phyloP scores from a whole-genome alignment of 495 filamentous ascomycete species.

The Cercophora scortea region DNA sequence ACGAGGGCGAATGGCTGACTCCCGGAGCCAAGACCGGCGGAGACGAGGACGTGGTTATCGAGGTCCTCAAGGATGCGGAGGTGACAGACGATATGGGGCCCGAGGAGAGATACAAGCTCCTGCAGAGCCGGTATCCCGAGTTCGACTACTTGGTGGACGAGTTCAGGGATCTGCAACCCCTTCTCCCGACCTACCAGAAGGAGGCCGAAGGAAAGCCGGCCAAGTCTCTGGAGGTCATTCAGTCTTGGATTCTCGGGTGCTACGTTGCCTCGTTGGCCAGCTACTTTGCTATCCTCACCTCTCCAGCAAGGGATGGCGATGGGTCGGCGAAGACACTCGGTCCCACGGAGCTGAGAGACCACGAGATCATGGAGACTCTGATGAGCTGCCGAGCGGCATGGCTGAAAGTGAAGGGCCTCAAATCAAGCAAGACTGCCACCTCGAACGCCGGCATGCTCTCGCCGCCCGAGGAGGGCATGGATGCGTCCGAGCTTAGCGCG shows the following conservation, averaged over 20 bases:
- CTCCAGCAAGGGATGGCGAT: conserved; percentile 50
- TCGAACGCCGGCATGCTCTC: conserved; percentile 22
- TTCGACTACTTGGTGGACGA: conserved; percentile 80
- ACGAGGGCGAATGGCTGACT: conserved; percentile 74
- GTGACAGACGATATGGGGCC: conserved; percentile 70
- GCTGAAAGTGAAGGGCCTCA: conserved; percentile 61
- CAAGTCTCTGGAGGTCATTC: conserved; percentile 52
- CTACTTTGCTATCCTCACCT: conserved; percentile 89
- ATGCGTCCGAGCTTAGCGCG: conserved; percentile 16
- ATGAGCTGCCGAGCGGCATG: conserved; percentile 75
- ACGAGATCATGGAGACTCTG: conserved; percentile 79
- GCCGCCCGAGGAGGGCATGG: conserved; percentile 25
- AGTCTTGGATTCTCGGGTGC: conserved; percentile 66
- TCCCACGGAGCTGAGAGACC: conserved; percentile 70
- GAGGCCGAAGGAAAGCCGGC: conserved; percentile 47
- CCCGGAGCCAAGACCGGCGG: conserved; percentile 35
- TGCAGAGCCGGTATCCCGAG: conserved; percentile 80
- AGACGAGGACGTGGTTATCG: conserved; percentile 57
- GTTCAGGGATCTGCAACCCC: conserved; percentile 60
- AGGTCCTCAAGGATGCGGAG: conserved; percentile 73
- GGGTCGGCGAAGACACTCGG: conserved; percentile 46
- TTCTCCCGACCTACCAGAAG: conserved; percentile 48
- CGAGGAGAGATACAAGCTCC: conserved; percentile 66
- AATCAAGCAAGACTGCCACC: conserved; percentile 13
- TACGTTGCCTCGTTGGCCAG: conserved; percentile 81